Percentiles rank a stretch among this genome's conserved stretches.
Evolutionary conservation across 306 rosid species (phyloP).

Genomic region (Vigna angularis): DNA sequence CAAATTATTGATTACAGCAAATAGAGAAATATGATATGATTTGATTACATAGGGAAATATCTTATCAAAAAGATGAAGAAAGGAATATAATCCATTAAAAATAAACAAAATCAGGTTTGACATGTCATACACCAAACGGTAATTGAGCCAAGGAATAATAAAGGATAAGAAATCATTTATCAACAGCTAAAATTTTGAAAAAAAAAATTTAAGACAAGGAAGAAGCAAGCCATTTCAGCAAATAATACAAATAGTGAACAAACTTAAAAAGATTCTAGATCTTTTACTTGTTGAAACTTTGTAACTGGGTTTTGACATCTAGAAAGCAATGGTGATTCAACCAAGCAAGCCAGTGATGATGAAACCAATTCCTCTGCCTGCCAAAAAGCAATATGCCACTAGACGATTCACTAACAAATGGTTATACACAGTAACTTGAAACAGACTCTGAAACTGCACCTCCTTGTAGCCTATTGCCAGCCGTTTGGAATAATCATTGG

Average conservation of each 20-base stretch:
- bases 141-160: neutral
- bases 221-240: slow-evolving; percentile 29
- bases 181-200: neutral
- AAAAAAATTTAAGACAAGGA: slow-evolving; percentile 19
- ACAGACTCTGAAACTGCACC: slow-evolving; percentile 51
- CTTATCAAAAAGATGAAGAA: neutral
- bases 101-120: neutral
- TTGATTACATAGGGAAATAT: too few relatives aligned
- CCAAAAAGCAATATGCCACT: slow-evolving; percentile 39
- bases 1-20: too few relatives aligned
- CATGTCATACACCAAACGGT: neutral
- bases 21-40: too few relatives aligned
- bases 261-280: slow-evolving; percentile 33
- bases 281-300: slow-evolving; percentile 75
- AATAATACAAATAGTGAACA: slow-evolving; percentile 37
- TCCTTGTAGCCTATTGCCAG: slow-evolving; percentile 76
- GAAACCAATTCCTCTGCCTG: slow-evolving; percentile 83
- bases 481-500: slow-evolving; percentile 83
- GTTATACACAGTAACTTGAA: slow-evolving; percentile 29
- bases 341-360: slow-evolving; percentile 65
- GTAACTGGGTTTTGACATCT: slow-evolving; percentile 53
- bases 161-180: slow-evolving; percentile 14
- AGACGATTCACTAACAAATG: slow-evolving; percentile 21
- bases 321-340: slow-evolving; percentile 44
- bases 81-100: slow-evolving; percentile 16